Evolutionary conservation across 2,329 filamentous ascomycete species (phyloP).

Genomic region (Dothideomycetes sp.): DNA sequence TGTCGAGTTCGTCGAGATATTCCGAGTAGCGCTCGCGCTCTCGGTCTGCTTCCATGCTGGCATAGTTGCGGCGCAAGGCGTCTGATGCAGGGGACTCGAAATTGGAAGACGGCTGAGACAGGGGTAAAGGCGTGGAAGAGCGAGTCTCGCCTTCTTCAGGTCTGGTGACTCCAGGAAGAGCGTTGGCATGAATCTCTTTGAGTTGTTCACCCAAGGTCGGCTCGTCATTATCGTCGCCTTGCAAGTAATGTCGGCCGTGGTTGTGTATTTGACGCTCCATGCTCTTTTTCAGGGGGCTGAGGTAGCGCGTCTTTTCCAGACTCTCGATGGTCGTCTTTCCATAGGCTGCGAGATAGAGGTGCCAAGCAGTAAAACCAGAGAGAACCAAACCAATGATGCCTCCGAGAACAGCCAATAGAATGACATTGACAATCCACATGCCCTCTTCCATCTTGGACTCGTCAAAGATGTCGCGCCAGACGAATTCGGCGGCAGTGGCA

Average conservation of each 20-base stretch:
- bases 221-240: slow-evolving; percentile 16
- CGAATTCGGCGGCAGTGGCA: slow-evolving; percentile 67
- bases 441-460: slow-evolving; percentile 65
- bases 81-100: slow-evolving; percentile 35
- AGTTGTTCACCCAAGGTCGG: slow-evolving; percentile 57
- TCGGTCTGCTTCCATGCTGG: slow-evolving; percentile 52
- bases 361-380: slow-evolving; percentile 83
- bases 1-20: slow-evolving; percentile 86
- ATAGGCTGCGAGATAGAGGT: slow-evolving; percentile 67
- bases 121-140: slow-evolving; percentile 20
- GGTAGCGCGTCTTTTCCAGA: slow-evolving; percentile 88
- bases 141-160: slow-evolving; percentile 61
- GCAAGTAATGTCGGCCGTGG: slow-evolving; percentile 13
- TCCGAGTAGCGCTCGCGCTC: slow-evolving; percentile 61
- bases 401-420: slow-evolving; percentile 74
- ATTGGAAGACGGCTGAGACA: slow-evolving; percentile 24
- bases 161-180: slow-evolving; percentile 67
- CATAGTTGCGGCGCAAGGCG: slow-evolving; percentile 37
- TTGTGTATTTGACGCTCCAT: slow-evolving; percentile 54
- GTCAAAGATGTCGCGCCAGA: slow-evolving; percentile 71
- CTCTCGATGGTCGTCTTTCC: slow-evolving; percentile 94
- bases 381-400: slow-evolving; percentile 89
- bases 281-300: slow-evolving; percentile 65
- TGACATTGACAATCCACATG: slow-evolving; percentile 74
- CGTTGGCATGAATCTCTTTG: slow-evolving; percentile 72